Conservation (phyloP, 768 basidiomycete species). For the Termitomyces sp. region DNA sequence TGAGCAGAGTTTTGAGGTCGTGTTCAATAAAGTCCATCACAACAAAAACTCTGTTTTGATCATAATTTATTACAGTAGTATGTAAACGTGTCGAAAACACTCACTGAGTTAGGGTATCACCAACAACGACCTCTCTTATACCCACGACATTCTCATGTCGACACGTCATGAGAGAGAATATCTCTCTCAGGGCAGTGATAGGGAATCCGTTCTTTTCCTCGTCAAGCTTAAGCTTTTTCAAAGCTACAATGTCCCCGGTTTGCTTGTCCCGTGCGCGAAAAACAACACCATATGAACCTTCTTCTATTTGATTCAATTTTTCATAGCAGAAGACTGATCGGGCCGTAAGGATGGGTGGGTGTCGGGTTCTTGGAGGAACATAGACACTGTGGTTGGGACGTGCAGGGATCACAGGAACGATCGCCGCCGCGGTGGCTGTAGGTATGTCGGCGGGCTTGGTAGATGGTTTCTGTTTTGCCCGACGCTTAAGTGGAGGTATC, state of each 20-base stretch:
- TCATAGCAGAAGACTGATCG: slow-evolving; percentile 95
- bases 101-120: slow-evolving; percentile 98
- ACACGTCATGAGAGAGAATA: slow-evolving; percentile 95
- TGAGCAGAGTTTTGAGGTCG: slow-evolving; percentile 94
- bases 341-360: slow-evolving; percentile 81
- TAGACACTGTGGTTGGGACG: slow-evolving; percentile 53
- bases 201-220: slow-evolving; percentile 99
- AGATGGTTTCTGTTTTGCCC: slow-evolving; percentile 40
- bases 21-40: slow-evolving; percentile 99
- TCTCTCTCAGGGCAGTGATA: slow-evolving; percentile 92
- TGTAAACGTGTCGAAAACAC: slow-evolving; percentile 36
- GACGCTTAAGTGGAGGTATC: slow-evolving; percentile 50
- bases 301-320: slow-evolving; percentile 95
- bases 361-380: slow-evolving; percentile 70
- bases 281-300: slow-evolving; percentile 96
- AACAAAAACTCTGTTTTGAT: slow-evolving; percentile 75
- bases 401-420: slow-evolving; percentile 16
- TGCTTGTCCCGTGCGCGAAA: slow-evolving; percentile 95
- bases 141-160: slow-evolving; percentile 94
- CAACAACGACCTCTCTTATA: slow-evolving; percentile 97
- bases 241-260: slow-evolving; percentile 92
- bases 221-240: slow-evolving; percentile 97
- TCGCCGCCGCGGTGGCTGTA: slow-evolving; percentile 8
- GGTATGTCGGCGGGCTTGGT: slow-evolving; percentile 21
- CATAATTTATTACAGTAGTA: slow-evolving; percentile 23